Percentiles rank a stretch among this genome's conserved stretches.
These are phyloP conservation scores for Heracleum sosnowskyi DNA, from an alignment of 129 eudicot genomes.

Conservation along the genomic window DNA sequence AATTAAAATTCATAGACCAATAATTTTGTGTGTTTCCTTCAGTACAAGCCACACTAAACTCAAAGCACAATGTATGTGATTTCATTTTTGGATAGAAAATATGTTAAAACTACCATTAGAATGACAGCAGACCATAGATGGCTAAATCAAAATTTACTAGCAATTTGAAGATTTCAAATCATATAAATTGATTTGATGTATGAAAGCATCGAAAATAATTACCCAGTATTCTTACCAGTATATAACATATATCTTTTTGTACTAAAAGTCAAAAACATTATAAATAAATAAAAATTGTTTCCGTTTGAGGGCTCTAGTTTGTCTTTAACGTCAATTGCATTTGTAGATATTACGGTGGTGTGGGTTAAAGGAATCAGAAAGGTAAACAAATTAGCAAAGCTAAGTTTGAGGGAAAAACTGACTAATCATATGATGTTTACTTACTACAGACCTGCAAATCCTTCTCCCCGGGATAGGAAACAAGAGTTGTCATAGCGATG, in stretches of 20 bases:
- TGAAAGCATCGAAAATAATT: neutral
- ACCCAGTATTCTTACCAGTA: neutral
- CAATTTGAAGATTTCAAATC: neutral
- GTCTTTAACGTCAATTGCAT: neutral
- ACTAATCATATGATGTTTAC: neutral
- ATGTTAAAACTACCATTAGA: neutral
- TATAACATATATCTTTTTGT: neutral
- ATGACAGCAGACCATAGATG: neutral
- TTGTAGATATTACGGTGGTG: neutral
- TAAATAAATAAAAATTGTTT: neutral
- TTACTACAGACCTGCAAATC: constrained; percentile 64
- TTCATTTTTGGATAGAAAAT: neutral
- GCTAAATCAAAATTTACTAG: neutral
- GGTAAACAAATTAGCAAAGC: neutral
- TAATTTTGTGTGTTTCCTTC: neutral
- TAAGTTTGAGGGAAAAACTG: neutral
- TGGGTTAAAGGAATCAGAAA: neutral
- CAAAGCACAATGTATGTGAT: neutral
- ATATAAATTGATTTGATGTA: neutral
- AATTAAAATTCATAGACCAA: neutral
- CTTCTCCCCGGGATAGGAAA: constrained; percentile 84
- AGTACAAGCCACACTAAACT: neutral
- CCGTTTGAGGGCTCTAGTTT: neutral
- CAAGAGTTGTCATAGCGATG: constrained; percentile 55
- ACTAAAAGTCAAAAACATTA: neutral